Base-by-base conservation (phyloP, 805 yeast genomes). In the Sungouiozyma ichnusensis region DNA sequence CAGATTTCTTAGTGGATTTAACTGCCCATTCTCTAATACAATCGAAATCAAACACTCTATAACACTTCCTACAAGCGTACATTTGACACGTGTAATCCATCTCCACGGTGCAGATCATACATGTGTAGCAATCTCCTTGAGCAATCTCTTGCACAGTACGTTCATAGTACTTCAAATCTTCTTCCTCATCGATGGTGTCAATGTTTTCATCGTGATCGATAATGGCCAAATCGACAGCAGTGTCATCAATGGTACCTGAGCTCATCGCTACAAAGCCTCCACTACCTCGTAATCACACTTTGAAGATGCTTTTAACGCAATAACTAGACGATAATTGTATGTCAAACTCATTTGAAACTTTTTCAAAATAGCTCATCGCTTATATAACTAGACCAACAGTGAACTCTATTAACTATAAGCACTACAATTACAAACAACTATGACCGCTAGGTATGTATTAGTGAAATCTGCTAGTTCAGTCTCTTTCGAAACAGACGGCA, bases 1-100 rank as follows among this genome's bases (percentile, higher is more conserved):
- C 64, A 29, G 76, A 76, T 1, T 84, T 79, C 5, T 84, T 74
- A 2, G 83, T 74, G 4, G 88, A 88, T 46, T 83, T 70, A 18
- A 66, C 60, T 2, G 95, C 90, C 98, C 98, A 92, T 49, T 81
- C 85, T 39, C 74, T 65, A 36, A 87, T 81, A 65, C 98, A 90
- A 13, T 77, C 79, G 36, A 86, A 67, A 57, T 90, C 96, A 56
- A 85, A 90, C 1, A 83, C 94, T 44, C 97, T 68, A 55, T 65
- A 81, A 58, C 98, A 90, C 20, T 69, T 66, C 6, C 63, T 59
- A 58, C 98, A 90, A 5, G 86, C 73, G 92, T 95, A 92, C 41
- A 87, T 69, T 37, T 69, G 64, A 17, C 87, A 77, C 11, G 67
- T 63, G 3, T 74, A 68, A 40, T 79, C 85, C 45, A 90, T 72